Conservation (phyloP, 2,329 filamentous ascomycete species). For the Aspergillus sp. region DNA sequence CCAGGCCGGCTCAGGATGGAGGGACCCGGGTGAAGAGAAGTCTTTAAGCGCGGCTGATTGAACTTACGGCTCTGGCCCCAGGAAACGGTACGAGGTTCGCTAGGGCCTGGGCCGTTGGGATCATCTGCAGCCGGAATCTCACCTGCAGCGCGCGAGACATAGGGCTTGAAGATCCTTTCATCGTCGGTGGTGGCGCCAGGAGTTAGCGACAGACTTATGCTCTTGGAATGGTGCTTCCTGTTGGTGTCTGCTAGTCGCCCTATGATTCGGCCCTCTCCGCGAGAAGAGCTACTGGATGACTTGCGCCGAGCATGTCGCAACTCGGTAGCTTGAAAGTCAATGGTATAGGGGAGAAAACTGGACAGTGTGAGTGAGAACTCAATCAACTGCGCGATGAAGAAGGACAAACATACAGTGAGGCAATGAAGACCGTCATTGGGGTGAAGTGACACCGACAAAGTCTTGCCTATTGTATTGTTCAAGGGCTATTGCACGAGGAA, state of each 20-base stretch:
- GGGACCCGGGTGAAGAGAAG: slow-evolving; percentile 70
- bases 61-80: slow-evolving; percentile 69
- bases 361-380: neutral
- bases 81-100: slow-evolving; percentile 71
- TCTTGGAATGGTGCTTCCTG: slow-evolving; percentile 21
- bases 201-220: slow-evolving; percentile 29
- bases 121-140: slow-evolving; percentile 33
- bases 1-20: slow-evolving; percentile 63
- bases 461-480: neutral
- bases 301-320: slow-evolving; percentile 23
- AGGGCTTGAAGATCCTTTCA: slow-evolving; percentile 42
- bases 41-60: slow-evolving; percentile 78
- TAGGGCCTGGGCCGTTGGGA: slow-evolving; percentile 40
- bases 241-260: slow-evolving; percentile 26
- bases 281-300: slow-evolving; percentile 26
- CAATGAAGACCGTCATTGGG: slow-evolving; percentile 38
- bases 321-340: slow-evolving; percentile 35
- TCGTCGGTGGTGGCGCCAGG: slow-evolving; percentile 43
- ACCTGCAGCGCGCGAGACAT: slow-evolving; percentile 28
- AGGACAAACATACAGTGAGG: slow-evolving; percentile 33
- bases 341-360: slow-evolving; percentile 42
- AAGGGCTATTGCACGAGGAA: neutral
- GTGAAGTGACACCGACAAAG: neutral
- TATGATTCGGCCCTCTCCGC: slow-evolving; percentile 27
- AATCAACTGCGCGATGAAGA: neutral